Conservation (phyloP, 768 basidiomycete species). For the Mycena maculata region DNA sequence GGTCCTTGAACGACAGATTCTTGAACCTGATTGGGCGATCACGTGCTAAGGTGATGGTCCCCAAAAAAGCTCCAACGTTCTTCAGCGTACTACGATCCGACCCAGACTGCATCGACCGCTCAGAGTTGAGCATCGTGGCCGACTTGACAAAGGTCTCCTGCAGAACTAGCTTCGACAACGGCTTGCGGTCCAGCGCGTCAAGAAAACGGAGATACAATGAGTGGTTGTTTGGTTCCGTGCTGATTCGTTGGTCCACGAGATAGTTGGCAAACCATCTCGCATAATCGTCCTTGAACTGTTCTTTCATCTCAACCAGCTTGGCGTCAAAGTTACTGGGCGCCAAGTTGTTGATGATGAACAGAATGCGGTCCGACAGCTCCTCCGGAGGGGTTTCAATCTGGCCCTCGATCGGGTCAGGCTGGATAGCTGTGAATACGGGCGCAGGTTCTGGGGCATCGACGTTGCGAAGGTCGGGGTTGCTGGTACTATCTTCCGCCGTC, state of each 20-base stretch:
- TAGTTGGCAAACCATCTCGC: constrained; percentile 98
- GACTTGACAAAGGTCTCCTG: constrained; percentile 95
- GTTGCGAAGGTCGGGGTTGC: constrained; percentile 51
- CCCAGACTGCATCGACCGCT: constrained; percentile 86
- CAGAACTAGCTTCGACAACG: constrained; percentile 81
- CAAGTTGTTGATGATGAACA: constrained; percentile 98
- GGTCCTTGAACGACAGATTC: constrained; percentile 95
- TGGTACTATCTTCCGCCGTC: constrained; percentile 60
- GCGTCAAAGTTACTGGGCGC: constrained; percentile 92
- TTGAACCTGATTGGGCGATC: constrained; percentile 93
- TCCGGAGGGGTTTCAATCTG: constrained; percentile 80
- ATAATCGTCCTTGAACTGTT: constrained; percentile 84
- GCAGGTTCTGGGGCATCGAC: constrained; percentile 54
- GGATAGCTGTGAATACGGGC: constrained; percentile 82
- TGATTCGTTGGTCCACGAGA: constrained; percentile 94
- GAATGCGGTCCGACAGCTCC: constrained; percentile 90
- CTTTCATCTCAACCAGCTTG: constrained; percentile 89
- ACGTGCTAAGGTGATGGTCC: constrained; percentile 91
- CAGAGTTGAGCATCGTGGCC: constrained; percentile 87
- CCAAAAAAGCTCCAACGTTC: constrained; percentile 96
- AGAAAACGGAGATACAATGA: constrained; percentile 94
- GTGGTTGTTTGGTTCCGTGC: constrained; percentile 97
- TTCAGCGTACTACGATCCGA: constrained; percentile 90
- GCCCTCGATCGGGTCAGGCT: constrained; percentile 72
- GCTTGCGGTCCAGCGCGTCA: constrained; percentile 79